A percentile compares a stretch with the other conserved stretches of the same genome.
Evolutionary conservation across 2,329 filamentous ascomycete species (phyloP).

Genomic region (Dactylellina leptospora): DNA sequence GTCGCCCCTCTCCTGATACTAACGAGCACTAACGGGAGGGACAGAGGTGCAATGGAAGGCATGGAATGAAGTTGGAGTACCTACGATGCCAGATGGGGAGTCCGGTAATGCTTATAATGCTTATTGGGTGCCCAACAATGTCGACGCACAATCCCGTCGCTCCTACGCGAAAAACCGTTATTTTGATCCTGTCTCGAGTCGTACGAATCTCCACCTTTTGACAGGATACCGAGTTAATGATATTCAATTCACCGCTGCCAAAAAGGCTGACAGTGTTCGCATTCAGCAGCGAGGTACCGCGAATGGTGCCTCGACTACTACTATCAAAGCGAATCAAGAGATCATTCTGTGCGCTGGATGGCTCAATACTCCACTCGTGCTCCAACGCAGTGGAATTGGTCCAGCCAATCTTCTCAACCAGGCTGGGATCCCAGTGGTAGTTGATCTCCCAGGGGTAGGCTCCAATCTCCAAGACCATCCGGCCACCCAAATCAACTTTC

Average conservation of each 20-base stretch:
- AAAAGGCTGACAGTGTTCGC: slow-evolving; percentile 31
- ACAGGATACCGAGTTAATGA: slow-evolving; percentile 58
- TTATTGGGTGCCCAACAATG: slow-evolving; percentile 59
- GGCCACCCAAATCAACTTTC: slow-evolving; percentile 47
- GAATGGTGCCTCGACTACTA: slow-evolving; percentile 46
- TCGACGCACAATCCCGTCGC: slow-evolving; percentile 57
- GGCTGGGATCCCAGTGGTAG: slow-evolving; percentile 61
- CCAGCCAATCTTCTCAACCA: slow-evolving; percentile 59
- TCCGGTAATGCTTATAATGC: slow-evolving; percentile 55
- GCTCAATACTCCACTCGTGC: slow-evolving; percentile 62
- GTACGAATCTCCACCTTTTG: slow-evolving; percentile 57
- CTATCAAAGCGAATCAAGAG: slow-evolving; percentile 59
- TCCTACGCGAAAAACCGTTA: slow-evolving; percentile 58
- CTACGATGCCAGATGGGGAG: slow-evolving; percentile 40
- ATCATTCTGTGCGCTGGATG: slow-evolving; percentile 62
- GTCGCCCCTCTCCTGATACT: no score
- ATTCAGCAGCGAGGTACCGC: slow-evolving; percentile 46
- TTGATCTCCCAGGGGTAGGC: slow-evolving; percentile 65
- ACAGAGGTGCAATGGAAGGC: slow-evolving; percentile 46
- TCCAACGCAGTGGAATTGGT: slow-evolving; percentile 66
- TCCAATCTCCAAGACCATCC: slow-evolving; percentile 63
- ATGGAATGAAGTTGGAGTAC: slow-evolving; percentile 42
- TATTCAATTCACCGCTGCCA: slow-evolving; percentile 47
- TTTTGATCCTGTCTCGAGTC: slow-evolving; percentile 56
- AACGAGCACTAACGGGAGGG: no score